Conservation (phyloP, 768 basidiomycete species). For the Boletus rubroflammeus region DNA sequence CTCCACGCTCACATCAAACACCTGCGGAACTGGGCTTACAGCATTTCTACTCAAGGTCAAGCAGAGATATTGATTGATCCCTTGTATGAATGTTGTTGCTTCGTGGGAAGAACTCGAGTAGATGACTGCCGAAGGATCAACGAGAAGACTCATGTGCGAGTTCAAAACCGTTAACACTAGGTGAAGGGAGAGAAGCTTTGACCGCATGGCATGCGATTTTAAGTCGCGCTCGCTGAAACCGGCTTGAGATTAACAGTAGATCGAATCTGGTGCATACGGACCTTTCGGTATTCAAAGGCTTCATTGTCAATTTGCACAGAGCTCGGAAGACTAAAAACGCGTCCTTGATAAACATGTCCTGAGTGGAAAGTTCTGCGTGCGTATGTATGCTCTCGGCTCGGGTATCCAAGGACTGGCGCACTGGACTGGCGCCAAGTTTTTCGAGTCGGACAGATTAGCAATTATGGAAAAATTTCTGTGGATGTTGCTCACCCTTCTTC, state of each 20-base stretch:
- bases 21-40: slow-evolving; percentile 90
- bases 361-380: slow-evolving; percentile 55
- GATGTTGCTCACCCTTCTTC: slow-evolving; percentile 23
- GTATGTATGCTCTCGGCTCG: slow-evolving; percentile 15
- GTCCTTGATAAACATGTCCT: slow-evolving; percentile 94
- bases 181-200: slow-evolving; percentile 91
- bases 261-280: slow-evolving; percentile 31
- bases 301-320: slow-evolving; percentile 97
- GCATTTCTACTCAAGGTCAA: slow-evolving; percentile 91
- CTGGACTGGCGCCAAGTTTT: slow-evolving; percentile 26
- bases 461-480: not conserved
- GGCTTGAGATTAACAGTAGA: slow-evolving; percentile 13
- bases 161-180: slow-evolving; percentile 89
- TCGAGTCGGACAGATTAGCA: slow-evolving; percentile 5
- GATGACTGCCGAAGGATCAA: slow-evolving; percentile 84
- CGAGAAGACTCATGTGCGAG: slow-evolving; percentile 86
- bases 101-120: slow-evolving; percentile 88
- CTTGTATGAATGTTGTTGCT: slow-evolving; percentile 86
- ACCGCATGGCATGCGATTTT: slow-evolving; percentile 96
- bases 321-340: slow-evolving; percentile 97
- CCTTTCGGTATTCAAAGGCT: slow-evolving; percentile 92
- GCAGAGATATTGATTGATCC: slow-evolving; percentile 94
- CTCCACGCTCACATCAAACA: slow-evolving; percentile 97
- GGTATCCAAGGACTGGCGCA: slow-evolving; percentile 18
- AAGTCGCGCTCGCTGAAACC: slow-evolving; percentile 81